Base-by-base conservation (phyloP, 495 filamentous ascomycete genomes). In the Penicillium parvum region DNA sequence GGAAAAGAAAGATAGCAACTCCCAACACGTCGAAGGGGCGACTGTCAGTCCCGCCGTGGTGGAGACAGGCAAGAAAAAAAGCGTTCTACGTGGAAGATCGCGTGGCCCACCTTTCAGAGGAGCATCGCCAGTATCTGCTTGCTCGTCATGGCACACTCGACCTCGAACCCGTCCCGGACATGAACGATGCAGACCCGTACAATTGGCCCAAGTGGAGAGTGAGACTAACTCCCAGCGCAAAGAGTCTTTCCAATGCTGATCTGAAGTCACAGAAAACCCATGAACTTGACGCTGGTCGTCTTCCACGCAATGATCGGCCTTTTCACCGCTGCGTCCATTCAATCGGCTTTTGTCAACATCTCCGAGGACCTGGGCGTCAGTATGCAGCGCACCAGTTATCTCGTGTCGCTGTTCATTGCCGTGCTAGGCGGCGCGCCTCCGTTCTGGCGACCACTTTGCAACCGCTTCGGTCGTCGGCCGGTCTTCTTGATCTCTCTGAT, bases 221-320 rank as follows among this genome's bases (percentile, higher is more conserved):
- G 45, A 45, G 46, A 4, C 19, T 28, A 32, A 23, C 23, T 37
- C 9, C 11, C 0, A 32, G 9, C 10, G 30, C 15, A 11, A 10
- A 7, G 18, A 5, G 19, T 2, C 32, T n/a, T 5, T 29, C 5
- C n/a, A n/a, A 16, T 33, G 21, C 37, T 48, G 14, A 35, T 18
- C 8, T 25, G n/a, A 27, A 34, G 19, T 9, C 18, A 27, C 52
- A 78, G 76, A 80, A 79, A 74, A 52, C n/a, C 63, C n/a, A 25
- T 65, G 22, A 79, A 80, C 42, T 63, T 78, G 0, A 22, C 71
- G 10, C 64, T 79, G 8, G 69, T 81, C 25, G 71, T 74, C 2
- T 77, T 79, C 53, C 75, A 81, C 41, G 75, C 75, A 10, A 68
- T 69, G 47, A 78, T 79, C 68, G 63, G 63, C 7, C 78, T 76